Evolutionary conservation across 2,329 filamentous ascomycete genomes (phyloP), one percentile per base, ranked within the genome.

Genomic region (Xylaria polymorpha): DNA sequence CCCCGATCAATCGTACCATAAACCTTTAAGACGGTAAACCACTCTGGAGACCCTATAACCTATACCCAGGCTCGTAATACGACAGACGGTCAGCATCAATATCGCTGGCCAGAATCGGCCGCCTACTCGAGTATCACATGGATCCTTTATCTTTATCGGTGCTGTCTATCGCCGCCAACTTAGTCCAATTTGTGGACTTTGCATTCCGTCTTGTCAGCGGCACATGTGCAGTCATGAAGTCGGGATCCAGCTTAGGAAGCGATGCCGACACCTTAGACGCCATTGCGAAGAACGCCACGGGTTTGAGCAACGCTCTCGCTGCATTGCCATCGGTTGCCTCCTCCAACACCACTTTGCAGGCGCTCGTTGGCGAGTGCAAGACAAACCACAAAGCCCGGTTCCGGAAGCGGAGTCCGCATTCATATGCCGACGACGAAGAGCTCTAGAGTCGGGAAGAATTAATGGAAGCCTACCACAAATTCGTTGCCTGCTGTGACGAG

Each of bases 151-250:
- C 62, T 43, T n/a, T 58, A 51, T 65, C 53, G 3, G 62, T 55
- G n/a, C 44, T 65, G 22, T 58, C 46, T 35, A 44, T 65, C 7
- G 62, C 44, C 18, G 35, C 62, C 22, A 35, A 22, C 35, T 37
- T 65, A 15, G 46, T 65, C 37, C 62, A 59, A 14, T 65, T 59
- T 37, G 35, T 65, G 14, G 55, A 59, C 55, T 65, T 65, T 35
- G 9, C 62, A 8, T 65, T 51, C 41, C 62, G 46, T 22, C 53
- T 65, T 12, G 37, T 65, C 55, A 59, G 55, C n/a, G 22, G 44
- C 22, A 65, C 62, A 6, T 22, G 62, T 5, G 55, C 44, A 5
- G 53, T 65, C 22, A 59, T 65, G 18, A 65, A 53, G 22, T 59
- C 62, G 7, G 29, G 32, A 43, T 65, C 62, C 1, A 44, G 62